A percentile compares a stretch with the other conserved stretches of the same genome.
These are phyloP conservation scores for Mortierella sp. DNA, from an alignment of 371 early-diverging fungal genomes.

Conservation along the genomic window DNA sequence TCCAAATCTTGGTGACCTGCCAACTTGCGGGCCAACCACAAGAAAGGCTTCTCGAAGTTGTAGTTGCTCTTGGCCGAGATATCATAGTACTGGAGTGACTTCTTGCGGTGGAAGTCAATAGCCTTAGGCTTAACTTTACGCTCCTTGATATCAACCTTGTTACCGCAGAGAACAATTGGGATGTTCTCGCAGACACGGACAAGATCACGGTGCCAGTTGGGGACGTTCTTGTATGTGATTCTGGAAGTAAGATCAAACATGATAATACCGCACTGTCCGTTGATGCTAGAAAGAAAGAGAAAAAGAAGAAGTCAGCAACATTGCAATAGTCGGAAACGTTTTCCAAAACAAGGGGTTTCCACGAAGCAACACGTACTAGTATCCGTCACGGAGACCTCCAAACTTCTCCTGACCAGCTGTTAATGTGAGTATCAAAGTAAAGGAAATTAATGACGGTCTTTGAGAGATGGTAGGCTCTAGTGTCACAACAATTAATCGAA, in stretches of 20 bases:
- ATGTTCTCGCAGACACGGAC: slow-evolving; percentile 99
- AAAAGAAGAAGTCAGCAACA: neutral
- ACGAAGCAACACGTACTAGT: slow-evolving; percentile 84
- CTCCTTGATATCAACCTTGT: slow-evolving; percentile 99
- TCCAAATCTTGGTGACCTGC: slow-evolving; percentile 94
- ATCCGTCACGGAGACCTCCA: slow-evolving; percentile 99
- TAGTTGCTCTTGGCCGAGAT: slow-evolving; percentile 99
- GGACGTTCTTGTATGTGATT: slow-evolving; percentile 99
- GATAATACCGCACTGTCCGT: slow-evolving; percentile 99
- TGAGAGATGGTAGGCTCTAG: neutral
- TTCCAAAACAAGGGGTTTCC: neutral
- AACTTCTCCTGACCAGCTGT: slow-evolving; percentile 99
- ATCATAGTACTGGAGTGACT: slow-evolving; percentile 99
- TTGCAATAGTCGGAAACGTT: too few species aligned
- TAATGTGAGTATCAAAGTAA: neutral
- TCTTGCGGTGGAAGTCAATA: slow-evolving; percentile 99
- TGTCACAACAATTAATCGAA: neutral
- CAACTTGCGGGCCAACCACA: slow-evolving; percentile 99
- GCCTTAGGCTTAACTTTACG: slow-evolving; percentile 99
- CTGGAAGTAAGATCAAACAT: slow-evolving; percentile 99
- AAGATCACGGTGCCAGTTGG: slow-evolving; percentile 99
- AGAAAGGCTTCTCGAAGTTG: slow-evolving; percentile 99
- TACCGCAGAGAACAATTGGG: slow-evolving; percentile 99
- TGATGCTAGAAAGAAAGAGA: slow-evolving; percentile 74
- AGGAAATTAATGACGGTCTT: neutral